Conservation (phyloP, 176 grass and related monocot species). For the Avena atlantica region DNA sequence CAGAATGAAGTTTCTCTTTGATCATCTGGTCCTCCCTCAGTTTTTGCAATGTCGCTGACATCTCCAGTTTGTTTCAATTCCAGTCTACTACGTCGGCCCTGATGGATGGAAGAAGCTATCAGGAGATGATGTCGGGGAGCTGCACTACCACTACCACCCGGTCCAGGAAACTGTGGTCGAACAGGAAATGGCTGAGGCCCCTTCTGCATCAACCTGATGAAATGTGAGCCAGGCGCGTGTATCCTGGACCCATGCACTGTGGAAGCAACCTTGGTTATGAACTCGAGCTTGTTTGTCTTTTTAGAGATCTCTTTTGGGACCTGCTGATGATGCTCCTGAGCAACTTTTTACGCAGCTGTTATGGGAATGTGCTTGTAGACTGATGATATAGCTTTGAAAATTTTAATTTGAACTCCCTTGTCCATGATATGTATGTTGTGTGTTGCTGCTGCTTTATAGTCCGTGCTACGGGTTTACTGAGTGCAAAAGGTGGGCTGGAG, state of each 20-base stretch:
- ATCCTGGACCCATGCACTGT: neutral
- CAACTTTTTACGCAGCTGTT: neutral
- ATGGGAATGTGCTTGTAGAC: constrained; percentile 23
- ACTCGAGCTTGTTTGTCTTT: constrained; percentile 38
- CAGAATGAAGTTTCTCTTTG: neutral
- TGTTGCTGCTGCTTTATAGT: too few species aligned
- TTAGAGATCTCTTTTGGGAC: neutral
- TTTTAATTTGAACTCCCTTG: neutral
- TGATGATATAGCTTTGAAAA: constrained; percentile 24
- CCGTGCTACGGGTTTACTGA: too few species aligned
- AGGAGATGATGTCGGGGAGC: constrained; percentile 89
- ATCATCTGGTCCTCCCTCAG: neutral
- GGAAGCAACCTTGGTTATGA: constrained; percentile 42
- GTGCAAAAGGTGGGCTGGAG: too few species aligned
- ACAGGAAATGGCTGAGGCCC: constrained; percentile 78
- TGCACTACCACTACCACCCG: constrained; percentile 93
- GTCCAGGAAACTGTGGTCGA: constrained; percentile 60
- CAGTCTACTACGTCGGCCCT: constrained; percentile 89
- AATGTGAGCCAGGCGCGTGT: neutral
- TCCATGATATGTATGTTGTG: neutral
- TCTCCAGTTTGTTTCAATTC: neutral
- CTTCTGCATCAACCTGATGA: constrained; percentile 51
- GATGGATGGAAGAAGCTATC: constrained; percentile 93
- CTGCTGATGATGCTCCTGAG: constrained; percentile 14
- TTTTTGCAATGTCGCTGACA: neutral